Evolutionary conservation across 352 stramenopile genomes (phyloP).

Genomic region (Vaucheria bursata): DNA sequence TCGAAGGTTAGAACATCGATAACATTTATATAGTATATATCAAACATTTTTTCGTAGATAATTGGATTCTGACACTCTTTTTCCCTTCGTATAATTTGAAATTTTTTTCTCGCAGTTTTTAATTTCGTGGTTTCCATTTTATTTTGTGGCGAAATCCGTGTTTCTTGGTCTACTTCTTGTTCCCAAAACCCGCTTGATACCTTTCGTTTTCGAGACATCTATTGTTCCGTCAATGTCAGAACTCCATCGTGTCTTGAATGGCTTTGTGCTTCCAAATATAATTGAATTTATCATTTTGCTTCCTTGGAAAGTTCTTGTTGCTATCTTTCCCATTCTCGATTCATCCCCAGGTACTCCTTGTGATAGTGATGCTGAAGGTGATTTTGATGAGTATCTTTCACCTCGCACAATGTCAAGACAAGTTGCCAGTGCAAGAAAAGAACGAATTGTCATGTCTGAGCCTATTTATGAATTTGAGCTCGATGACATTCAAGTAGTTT

Average conservation of each 20-base stretch:
- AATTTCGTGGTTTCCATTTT: constrained; percentile 44
- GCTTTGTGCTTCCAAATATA: constrained; percentile 39
- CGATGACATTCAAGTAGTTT: too few species aligned
- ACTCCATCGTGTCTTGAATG: constrained; percentile 29
- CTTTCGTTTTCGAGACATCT: constrained; percentile 23
- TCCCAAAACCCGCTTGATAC: constrained; percentile 13
- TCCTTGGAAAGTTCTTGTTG: constrained; percentile 29
- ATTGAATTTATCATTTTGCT: constrained; percentile 31
- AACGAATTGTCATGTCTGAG: too few species aligned
- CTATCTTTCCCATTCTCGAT: constrained; percentile 25
- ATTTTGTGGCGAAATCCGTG: constrained; percentile 34
- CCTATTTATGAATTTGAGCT: too few species aligned
- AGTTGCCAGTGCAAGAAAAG: background rate
- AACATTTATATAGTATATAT: background rate
- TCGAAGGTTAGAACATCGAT: background rate
- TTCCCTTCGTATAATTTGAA: too few species aligned
- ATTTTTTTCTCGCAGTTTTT: constrained; percentile 21
- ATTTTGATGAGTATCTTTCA: background rate
- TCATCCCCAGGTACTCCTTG: background rate
- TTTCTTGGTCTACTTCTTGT: constrained; percentile 34
- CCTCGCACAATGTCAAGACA: background rate
- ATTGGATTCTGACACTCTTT: too few species aligned
- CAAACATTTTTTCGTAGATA: too few species aligned
- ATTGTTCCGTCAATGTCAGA: constrained; percentile 32
- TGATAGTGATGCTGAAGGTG: background rate